Percentiles rank a stretch among this genome's conserved stretches.
Conservation (phyloP, 441 rosid species). For the Erodium moschatum region DNA sequence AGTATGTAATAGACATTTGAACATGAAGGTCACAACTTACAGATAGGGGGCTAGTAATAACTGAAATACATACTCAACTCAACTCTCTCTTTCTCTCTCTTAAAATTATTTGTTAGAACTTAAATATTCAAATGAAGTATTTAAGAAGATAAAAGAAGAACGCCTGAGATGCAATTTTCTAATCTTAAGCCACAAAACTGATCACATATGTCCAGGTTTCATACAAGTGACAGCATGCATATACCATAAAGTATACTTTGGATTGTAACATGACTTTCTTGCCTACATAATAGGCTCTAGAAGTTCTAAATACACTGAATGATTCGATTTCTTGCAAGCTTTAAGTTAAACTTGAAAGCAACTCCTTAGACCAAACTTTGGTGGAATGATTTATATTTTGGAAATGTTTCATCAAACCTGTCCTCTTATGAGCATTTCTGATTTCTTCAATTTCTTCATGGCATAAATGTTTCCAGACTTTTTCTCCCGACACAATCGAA, state of each 20-base stretch:
- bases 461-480: slow-evolving; percentile 94
- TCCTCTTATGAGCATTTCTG: slow-evolving; percentile 92
- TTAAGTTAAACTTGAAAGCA: neutral
- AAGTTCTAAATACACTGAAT: neutral
- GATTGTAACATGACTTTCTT: neutral
- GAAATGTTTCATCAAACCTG: slow-evolving; percentile 47
- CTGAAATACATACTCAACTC: neutral
- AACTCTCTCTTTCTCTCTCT: neutral
- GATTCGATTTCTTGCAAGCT: neutral
- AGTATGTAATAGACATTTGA: neutral
- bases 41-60: neutral
- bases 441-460: slow-evolving; percentile 95
- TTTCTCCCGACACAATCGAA: slow-evolving; percentile 78
- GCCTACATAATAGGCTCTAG: neutral
- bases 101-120: neutral
- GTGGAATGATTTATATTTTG: neutral
- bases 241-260: neutral
- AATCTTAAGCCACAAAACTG: neutral
- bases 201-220: neutral
- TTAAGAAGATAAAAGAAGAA: neutral
- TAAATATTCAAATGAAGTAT: neutral
- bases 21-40: neutral
- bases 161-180: neutral
- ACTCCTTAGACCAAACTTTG: neutral
- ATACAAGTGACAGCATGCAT: neutral